Conservation (phyloP, 352 stramenopile species). For the Globisporangium parvum region DNA sequence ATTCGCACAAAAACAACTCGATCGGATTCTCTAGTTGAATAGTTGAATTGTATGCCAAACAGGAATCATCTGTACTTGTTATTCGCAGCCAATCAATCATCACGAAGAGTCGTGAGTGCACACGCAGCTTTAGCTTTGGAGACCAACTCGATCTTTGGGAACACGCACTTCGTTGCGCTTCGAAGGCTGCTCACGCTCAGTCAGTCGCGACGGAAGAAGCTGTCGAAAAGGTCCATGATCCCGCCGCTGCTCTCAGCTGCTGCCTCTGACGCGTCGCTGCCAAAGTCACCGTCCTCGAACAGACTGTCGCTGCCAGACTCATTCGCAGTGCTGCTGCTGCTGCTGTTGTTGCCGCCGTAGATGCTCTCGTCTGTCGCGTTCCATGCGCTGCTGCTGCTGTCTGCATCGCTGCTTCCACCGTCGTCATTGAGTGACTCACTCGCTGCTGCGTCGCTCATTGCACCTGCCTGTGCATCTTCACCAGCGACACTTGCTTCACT, state of each 20-base stretch:
- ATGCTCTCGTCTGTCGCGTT: slow-evolving; percentile 43
- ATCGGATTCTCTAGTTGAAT: too few species aligned
- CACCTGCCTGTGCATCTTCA: slow-evolving; percentile 6
- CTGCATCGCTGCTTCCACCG: not conserved
- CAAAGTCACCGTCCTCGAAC: slow-evolving; percentile 16
- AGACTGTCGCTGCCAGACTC: slow-evolving; percentile 10
- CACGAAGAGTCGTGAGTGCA: not conserved
- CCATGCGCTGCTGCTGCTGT: slow-evolving; percentile 19
- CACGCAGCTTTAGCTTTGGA: too few species aligned
- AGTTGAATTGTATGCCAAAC: too few species aligned
- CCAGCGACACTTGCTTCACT: slow-evolving; percentile 9
- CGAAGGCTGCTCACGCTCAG: too few species aligned
- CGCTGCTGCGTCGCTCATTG: slow-evolving; percentile 19
- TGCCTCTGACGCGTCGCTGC: slow-evolving; percentile 10
- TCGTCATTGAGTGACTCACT: slow-evolving; percentile 6
- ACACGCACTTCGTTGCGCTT: too few species aligned
- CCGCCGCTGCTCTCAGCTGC: slow-evolving; percentile 17
- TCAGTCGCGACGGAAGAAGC: slow-evolving; percentile 43
- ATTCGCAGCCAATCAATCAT: not conserved
- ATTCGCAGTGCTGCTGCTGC: slow-evolving; percentile 5
- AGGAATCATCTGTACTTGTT: too few species aligned
- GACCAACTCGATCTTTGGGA: too few species aligned
- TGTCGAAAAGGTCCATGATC: slow-evolving; percentile 57
- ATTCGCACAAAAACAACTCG: too few species aligned
- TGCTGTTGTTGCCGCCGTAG: slow-evolving; percentile 21